Conservation (phyloP, 805 yeast genomes). For the Saccharomycodes ludwigii region DNA sequence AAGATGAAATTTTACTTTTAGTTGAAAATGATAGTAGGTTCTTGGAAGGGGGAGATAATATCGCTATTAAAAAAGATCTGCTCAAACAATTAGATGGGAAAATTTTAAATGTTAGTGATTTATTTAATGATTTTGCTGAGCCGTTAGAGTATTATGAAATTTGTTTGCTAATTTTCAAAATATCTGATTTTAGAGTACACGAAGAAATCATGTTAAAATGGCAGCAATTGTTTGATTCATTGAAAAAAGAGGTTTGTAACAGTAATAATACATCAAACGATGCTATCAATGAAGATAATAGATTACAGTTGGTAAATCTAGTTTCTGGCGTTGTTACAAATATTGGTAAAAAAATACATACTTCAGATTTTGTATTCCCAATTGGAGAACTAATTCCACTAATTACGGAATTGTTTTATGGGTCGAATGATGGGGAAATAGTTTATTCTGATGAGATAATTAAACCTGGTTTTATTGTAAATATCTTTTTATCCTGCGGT, state of each 20-base stretch:
- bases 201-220: slow-evolving; percentile 77
- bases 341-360: slow-evolving; percentile 52
- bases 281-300: slow-evolving; percentile 18
- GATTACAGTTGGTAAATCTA: slow-evolving; percentile 23
- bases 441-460: slow-evolving; percentile 27
- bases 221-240: slow-evolving; percentile 54
- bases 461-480: slow-evolving; percentile 41
- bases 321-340: slow-evolving; percentile 27
- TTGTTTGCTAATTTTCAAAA: slow-evolving; percentile 64
- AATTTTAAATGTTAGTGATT: slow-evolving; percentile 59
- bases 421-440: slow-evolving; percentile 17
- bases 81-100: slow-evolving; percentile 44
- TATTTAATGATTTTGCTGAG: slow-evolving; percentile 78
- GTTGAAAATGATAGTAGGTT: slow-evolving; percentile 42
- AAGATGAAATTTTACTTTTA: slow-evolving; percentile 36
- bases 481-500: slow-evolving; percentile 52
- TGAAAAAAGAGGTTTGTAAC: slow-evolving; percentile 17
- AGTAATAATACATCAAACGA: slow-evolving; percentile 15
- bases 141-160: slow-evolving; percentile 81
- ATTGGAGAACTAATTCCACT: slow-evolving; percentile 56
- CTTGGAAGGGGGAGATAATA: slow-evolving; percentile 17
- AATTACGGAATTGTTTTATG: slow-evolving; percentile 43
- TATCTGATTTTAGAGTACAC: slow-evolving; percentile 73
- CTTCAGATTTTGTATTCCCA: slow-evolving; percentile 73
- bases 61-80: slow-evolving; percentile 38